Conservation (phyloP, 2,329 filamentous ascomycete genomes). For the Calcarisporium arbuscula region DNA sequence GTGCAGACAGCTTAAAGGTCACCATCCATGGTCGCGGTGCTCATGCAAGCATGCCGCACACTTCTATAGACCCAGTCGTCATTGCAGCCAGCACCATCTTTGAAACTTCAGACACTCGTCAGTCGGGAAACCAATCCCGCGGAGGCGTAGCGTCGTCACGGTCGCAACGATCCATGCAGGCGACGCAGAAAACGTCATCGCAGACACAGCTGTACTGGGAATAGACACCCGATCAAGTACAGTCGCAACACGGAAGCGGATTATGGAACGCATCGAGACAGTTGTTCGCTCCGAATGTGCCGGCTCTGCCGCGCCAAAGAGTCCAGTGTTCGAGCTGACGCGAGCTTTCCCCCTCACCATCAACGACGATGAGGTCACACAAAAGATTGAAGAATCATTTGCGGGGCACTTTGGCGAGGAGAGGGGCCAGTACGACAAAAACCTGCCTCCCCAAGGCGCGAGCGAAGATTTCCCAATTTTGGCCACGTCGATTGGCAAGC, state of each 20-base stretch:
- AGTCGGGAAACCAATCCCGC: slow-evolving; percentile 24
- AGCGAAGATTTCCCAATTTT: slow-evolving; percentile 49
- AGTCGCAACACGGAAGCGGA: slow-evolving; percentile 21
- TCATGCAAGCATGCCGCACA: slow-evolving; percentile 35
- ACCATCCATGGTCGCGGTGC: slow-evolving; percentile 32
- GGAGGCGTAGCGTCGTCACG: slow-evolving; percentile 34
- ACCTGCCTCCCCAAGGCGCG: slow-evolving; percentile 34
- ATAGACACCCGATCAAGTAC: slow-evolving; percentile 33
- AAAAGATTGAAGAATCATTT: slow-evolving; percentile 36
- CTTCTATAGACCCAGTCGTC: slow-evolving; percentile 39
- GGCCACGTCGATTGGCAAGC: not conserved
- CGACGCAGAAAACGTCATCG: slow-evolving; percentile 37
- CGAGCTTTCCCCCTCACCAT: slow-evolving; percentile 40
- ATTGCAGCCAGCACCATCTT: slow-evolving; percentile 34
- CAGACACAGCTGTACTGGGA: slow-evolving; percentile 31
- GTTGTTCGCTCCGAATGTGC: slow-evolving; percentile 47
- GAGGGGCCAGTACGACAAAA: slow-evolving; percentile 25
- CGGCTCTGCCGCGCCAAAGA: slow-evolving; percentile 36
- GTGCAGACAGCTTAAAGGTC: slow-evolving; percentile 21
- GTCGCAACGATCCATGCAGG: slow-evolving; percentile 37
- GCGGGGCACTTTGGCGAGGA: slow-evolving; percentile 33
- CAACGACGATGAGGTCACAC: slow-evolving; percentile 42
- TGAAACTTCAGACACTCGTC: slow-evolving; percentile 26
- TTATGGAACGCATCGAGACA: slow-evolving; percentile 29
- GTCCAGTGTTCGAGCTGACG: slow-evolving; percentile 35